Conservation (phyloP, 345 rosid species). For the Zanthoxylum bungeanum region DNA sequence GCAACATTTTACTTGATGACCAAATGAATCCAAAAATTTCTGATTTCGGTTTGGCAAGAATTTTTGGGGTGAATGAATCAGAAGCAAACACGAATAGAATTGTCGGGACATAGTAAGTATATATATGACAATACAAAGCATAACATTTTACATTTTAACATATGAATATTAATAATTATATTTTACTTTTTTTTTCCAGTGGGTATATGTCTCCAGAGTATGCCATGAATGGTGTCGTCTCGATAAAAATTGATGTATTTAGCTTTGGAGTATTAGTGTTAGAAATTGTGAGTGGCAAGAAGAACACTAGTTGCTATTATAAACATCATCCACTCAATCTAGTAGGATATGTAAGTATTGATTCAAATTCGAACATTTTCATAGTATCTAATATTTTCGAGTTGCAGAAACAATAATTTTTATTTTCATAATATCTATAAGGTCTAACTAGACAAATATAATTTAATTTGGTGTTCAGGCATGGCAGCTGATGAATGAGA, state of each 20-base stretch:
- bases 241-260: background rate
- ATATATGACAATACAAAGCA: too few relatives aligned
- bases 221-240: background rate
- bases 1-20: too few relatives aligned
- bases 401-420: too few relatives aligned
- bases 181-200: background rate
- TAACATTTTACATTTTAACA: background rate
- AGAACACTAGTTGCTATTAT: background rate
- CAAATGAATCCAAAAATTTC: too few relatives aligned
- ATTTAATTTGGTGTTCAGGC: background rate
- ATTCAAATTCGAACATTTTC: background rate
- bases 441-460: too few relatives aligned
- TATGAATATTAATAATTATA: too few relatives aligned
- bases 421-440: too few relatives aligned
- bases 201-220: background rate
- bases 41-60: too few relatives aligned
- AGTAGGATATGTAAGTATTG: background rate
- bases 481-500: background rate
- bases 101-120: background rate
- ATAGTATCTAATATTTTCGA: too few relatives aligned
- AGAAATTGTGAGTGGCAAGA: background rate
- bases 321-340: background rate
- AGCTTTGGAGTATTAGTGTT: background rate
- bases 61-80: too few relatives aligned
- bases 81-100: background rate